These are phyloP conservation scores for Scedosporium apiospermum DNA, from an alignment of 2,329 filamentous ascomycete genomes.

Conservation along the genomic window DNA sequence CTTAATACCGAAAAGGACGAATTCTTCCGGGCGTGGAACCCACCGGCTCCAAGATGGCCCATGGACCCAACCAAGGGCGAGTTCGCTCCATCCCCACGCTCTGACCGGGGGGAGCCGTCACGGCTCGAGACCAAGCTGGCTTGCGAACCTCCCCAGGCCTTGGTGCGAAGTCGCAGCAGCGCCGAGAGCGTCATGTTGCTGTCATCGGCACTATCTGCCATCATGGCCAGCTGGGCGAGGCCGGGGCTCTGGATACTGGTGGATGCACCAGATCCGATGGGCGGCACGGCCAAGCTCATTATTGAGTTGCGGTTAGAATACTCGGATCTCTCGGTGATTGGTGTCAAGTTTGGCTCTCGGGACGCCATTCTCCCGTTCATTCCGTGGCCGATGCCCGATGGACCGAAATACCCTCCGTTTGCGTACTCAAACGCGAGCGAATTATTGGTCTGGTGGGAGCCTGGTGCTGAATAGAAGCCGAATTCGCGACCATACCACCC, in stretches of 20 bases:
- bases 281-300: conserved; percentile 58
- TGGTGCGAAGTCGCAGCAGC: conserved; percentile 61
- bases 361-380: conserved; percentile 66
- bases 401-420: conserved; percentile 84
- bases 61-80: conserved; percentile 26
- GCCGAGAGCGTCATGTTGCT: conserved; percentile 65
- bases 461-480: conserved; percentile 73
- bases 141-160: conserved; percentile 74
- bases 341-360: conserved; percentile 84
- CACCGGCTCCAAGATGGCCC: conserved; percentile 6
- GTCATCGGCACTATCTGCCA: conserved; percentile 46
- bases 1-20: conserved; percentile 40
- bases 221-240: conserved; percentile 65
- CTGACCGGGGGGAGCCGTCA: conserved; percentile 40
- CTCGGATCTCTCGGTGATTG: conserved; percentile 91
- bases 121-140: conserved; percentile 53
- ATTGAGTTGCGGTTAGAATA: conserved; percentile 92
- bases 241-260: conserved; percentile 57
- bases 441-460: conserved; percentile 30
- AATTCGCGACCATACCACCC: conserved; percentile 96
- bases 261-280: conserved; percentile 31
- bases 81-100: conserved; percentile 36
- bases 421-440: conserved; percentile 47
- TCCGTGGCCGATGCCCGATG: conserved; percentile 58
- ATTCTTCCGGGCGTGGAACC: conserved; percentile 33